Evolutionary conservation across 2,329 filamentous ascomycete species (phyloP).

Genomic region (Fusarium sp.): DNA sequence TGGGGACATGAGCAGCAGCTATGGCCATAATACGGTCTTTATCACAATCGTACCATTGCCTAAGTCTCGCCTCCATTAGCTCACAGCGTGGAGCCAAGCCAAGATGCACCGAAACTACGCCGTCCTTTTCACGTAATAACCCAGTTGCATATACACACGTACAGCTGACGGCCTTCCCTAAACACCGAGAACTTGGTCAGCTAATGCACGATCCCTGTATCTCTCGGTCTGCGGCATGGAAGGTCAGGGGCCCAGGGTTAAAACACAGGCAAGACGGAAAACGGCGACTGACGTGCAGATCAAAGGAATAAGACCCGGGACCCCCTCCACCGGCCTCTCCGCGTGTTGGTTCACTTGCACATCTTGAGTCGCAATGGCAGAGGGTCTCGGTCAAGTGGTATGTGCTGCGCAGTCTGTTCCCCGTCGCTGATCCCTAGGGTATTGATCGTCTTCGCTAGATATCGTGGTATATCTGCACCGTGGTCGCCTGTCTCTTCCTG

Average conservation of each 20-base stretch:
- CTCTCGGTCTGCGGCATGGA: not conserved
- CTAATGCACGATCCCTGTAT: not conserved
- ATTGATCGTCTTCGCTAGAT: conserved; percentile 18
- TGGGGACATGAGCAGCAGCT: not conserved
- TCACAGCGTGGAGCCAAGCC: not conserved
- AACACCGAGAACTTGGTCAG: conserved; percentile 3
- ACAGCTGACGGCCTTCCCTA: not conserved
- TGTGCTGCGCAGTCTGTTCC: conserved; percentile 8
- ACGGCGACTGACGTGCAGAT: conserved; percentile 7
- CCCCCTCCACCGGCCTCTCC: conserved; percentile 11
- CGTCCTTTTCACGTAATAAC: not conserved
- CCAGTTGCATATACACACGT: not conserved
- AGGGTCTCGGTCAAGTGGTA: conserved; percentile 42
- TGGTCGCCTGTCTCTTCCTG: conserved; percentile 32
- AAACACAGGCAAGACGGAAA: not conserved
- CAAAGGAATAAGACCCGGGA: conserved; percentile 28
- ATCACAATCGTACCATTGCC: not conserved
- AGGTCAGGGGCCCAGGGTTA: not conserved
- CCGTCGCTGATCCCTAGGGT: not conserved
- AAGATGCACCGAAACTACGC: not conserved
- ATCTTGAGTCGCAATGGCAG: conserved; percentile 36
- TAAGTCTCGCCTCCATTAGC: not conserved
- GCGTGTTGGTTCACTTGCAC: conserved; percentile 8
- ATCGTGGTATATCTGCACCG: conserved; percentile 41
- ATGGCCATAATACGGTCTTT: not conserved